Conservation (phyloP, 257 asterid genomes). For the Thymus mandschuricus region DNA sequence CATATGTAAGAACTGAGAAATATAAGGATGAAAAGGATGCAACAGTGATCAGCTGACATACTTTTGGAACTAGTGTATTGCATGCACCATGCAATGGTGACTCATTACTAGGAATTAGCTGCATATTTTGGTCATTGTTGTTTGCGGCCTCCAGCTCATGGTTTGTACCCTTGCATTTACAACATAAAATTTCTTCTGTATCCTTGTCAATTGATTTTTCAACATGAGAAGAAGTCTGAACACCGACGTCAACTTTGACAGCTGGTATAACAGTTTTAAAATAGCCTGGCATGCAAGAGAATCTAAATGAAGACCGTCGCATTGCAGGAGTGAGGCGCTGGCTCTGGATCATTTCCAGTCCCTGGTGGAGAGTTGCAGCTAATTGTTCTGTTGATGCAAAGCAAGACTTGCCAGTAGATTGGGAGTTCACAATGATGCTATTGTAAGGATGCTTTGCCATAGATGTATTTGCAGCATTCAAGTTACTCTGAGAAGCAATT, state of each 20-base stretch:
- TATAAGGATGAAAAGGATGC: conserved; percentile 27
- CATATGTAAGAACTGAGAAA: conserved; percentile 33
- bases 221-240: conserved; percentile 62
- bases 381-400: conserved; percentile 71
- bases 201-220: conserved; percentile 40
- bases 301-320: conserved; percentile 78
- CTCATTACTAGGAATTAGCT: conserved; percentile 74
- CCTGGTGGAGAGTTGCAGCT: conserved; percentile 86
- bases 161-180: conserved; percentile 62
- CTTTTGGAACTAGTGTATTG: conserved; percentile 81
- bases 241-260: conserved; percentile 80
- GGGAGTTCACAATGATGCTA: conserved; percentile 50
- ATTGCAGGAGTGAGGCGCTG: conserved; percentile 69
- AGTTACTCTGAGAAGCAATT: conserved; percentile 59
- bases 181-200: conserved; percentile 48
- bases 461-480: conserved; percentile 46
- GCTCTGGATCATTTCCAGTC: conserved; percentile 77
- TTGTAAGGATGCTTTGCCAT: conserved; percentile 60
- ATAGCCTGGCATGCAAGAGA: conserved; percentile 69
- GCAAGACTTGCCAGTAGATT: conserved; percentile 49
- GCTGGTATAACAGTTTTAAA: conserved; percentile 53
- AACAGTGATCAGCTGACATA: conserved; percentile 42
- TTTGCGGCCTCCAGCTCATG: conserved; percentile 43
- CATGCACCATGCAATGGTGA: conserved; percentile 51
- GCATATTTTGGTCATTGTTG: conserved; percentile 60